Base-by-base conservation (phyloP, 441 rosid genomes). In the Melastoma candidum region DNA sequence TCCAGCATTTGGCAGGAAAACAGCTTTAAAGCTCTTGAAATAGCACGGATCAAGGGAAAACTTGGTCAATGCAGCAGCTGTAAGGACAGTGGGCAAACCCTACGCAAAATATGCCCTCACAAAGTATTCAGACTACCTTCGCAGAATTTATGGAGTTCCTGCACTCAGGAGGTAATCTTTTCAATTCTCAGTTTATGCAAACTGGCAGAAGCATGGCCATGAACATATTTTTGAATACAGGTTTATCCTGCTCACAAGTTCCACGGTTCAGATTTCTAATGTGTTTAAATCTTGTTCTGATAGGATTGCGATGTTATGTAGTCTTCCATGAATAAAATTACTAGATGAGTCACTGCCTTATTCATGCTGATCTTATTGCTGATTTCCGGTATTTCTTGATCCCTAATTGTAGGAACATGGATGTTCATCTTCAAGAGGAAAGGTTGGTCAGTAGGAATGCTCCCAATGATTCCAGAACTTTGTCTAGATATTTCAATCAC, bases 21-120 rank as follows among this genome's bases (percentile, higher is more conserved):
- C 95, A 64, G 93, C 90, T 14, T 26, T 79, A 61, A 87, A 85
- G 75, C 98, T 85, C 48, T 59, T 90, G 64, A 78, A 83, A 58
- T 87, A 85, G 39, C 96, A 83, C 44, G 95, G 95, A 26, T 81
- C 95, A 13, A 56, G 87, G 17, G 90, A 85, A 71, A 83, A 74
- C 77, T 74, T 87, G 69, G 74, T 90, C 11, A 79, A 80, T 45
- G 88, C 82, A 2, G 95, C 95, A 46, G 87, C 90, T 51, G 79
- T 82, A 22, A 83, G 95, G 71, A 81, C 93, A 3, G 93, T 90
- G 49, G 96, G 87, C 12, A 87, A 71, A 70, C 78, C 66, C 44
- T 80, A 85, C 64, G 87, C 83, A 14, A 93, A 90, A 73, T 95
- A 87, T 63, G 95, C 96, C 27, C 87, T 90, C 54, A 85, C 79